Conservation (phyloP, 768 basidiomycete genomes). For the Serendipita indica region DNA sequence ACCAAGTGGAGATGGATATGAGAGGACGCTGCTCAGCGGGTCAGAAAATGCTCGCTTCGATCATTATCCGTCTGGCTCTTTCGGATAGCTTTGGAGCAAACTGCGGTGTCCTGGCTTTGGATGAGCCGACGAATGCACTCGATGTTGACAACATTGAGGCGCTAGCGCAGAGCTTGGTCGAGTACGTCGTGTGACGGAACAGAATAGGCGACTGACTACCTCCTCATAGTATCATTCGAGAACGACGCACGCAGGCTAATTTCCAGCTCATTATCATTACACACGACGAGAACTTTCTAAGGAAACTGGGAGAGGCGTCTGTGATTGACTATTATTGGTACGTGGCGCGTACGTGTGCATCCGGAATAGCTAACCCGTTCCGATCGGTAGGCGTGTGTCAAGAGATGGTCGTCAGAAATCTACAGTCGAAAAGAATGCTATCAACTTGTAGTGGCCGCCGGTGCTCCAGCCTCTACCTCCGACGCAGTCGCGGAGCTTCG, state of each 20-base stretch:
- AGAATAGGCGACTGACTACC: not conserved
- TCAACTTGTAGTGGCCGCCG: not conserved
- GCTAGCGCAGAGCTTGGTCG: conserved; percentile 77
- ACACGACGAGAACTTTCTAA: conserved; percentile 90
- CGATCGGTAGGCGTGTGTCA: conserved; percentile 62
- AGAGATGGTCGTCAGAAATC: conserved; percentile 58
- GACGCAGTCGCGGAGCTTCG: no score
- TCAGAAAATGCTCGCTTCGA: conserved; percentile 96
- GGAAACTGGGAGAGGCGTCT: conserved; percentile 74
- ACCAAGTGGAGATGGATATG: conserved; percentile 99
- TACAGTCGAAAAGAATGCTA: conserved; percentile 23
- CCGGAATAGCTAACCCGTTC: no score
- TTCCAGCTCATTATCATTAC: conserved; percentile 97
- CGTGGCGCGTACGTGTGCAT: no score
- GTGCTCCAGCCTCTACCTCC: no score
- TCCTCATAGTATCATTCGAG: conserved; percentile 75
- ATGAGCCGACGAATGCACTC: conserved; percentile 95
- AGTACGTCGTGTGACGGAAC: conserved; percentile 38
- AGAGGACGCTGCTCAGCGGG: conserved; percentile 95
- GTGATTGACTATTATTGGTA: conserved; percentile 96
- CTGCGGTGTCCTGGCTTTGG: conserved; percentile 92
- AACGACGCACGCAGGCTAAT: conserved; percentile 74
- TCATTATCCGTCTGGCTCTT: conserved; percentile 91
- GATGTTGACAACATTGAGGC: conserved; percentile 95
- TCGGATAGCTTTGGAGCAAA: conserved; percentile 97